Base-by-base conservation (phyloP, 257 asterid genomes). In the Catharanthus roseus region DNA sequence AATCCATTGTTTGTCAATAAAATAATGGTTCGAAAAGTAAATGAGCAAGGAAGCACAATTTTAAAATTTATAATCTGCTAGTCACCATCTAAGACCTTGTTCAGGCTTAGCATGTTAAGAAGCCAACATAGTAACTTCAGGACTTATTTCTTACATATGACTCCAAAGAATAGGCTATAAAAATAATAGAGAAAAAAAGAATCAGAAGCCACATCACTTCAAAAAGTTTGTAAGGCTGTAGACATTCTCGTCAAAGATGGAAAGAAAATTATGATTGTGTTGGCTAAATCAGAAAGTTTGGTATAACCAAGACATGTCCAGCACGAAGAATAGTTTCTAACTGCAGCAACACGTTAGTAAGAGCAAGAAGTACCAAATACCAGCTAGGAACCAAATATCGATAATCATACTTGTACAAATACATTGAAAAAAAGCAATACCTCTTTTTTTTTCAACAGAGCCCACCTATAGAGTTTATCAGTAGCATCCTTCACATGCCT, bases 391-490 rank as follows among this genome's bases (percentile, higher is more conserved):
- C 39, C 5, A 58, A 33, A 1, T 31, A 61, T 19, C 13, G 65
- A 31, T 60, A 16, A 19, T 31, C 65, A 60, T 60, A 34, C 41
- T 29, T 23, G 60, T 23, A n/a, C n/a, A 54, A 54, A 54, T 54
- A 11, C 38, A 41, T 10, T 68, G n/a, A 4, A 15, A 1, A 64
- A 33, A 10, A n/a, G 10, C 31, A 34, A 34, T 77, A 90, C 97
- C 95, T 90, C 73, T 74, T 87, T 90, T 82, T 77, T 89, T 79
- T 80, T 89, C 68, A 93, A 78, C 65, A 89, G 71, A 71, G 63
- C 86, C 98, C 98, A 90, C 86, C 77, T 86, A 80, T 77, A 91
- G 57, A 93, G 87, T 82, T 82, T 91, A 60, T 79, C 78, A 10
- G 70, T 84, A 24, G 91, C 84, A 81, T 89, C 97, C 78, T 82